Conservation (phyloP, 768 basidiomycete genomes). For the Suillus cothurnatus region DNA sequence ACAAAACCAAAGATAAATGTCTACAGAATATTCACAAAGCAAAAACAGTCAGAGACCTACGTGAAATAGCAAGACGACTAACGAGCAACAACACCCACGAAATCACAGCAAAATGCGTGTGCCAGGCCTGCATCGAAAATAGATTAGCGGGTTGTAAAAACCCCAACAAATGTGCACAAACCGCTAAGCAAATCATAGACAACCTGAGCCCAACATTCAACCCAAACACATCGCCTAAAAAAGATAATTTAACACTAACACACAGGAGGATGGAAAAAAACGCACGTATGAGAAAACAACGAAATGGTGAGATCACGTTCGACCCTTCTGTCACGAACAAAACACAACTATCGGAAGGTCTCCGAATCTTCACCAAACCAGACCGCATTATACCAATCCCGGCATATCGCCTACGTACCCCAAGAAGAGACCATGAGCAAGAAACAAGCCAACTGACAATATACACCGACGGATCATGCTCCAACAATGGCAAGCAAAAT, state of each 20-base stretch:
- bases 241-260: not conserved
- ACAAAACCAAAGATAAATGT: not conserved
- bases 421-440: too few relatives aligned
- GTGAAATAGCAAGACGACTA: too few relatives aligned
- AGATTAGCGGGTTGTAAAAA: not conserved
- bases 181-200: not conserved
- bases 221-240: not conserved
- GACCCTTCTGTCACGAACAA: not conserved
- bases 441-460: too few relatives aligned
- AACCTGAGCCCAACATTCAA: not conserved
- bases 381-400: too few relatives aligned
- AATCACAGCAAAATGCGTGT: not conserved
- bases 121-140: not conserved
- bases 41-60: too few relatives aligned
- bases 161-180: not conserved
- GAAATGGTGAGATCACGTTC: not conserved
- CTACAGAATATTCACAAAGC: too few relatives aligned
- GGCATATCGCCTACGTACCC: too few relatives aligned
- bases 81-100: not conserved
- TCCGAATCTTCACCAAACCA: too few relatives aligned
- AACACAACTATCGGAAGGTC: not conserved
- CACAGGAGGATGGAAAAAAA: constrained; percentile 11
- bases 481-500: too few relatives aligned
- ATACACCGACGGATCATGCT: too few relatives aligned
- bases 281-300: too few relatives aligned